These are phyloP conservation scores for Mytilinidion resinicola DNA, from an alignment of 495 filamentous ascomycete species.

Conservation along the genomic window DNA sequence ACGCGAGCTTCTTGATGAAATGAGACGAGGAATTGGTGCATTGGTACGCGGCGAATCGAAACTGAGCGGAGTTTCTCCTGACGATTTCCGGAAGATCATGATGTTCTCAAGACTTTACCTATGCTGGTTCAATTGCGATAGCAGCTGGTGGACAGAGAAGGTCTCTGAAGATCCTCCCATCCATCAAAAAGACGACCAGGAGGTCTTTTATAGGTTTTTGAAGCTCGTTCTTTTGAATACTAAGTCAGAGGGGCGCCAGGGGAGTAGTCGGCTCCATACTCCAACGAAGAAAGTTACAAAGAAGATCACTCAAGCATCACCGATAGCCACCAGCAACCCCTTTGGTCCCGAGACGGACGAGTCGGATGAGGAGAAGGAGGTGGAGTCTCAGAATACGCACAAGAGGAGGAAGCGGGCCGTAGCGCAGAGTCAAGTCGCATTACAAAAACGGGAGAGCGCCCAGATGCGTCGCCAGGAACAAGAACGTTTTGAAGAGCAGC, in stretches of 20 bases:
- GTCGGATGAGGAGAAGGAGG: too few species aligned
- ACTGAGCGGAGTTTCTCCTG: conserved; percentile 8
- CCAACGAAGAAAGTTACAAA: too few species aligned
- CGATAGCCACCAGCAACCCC: too few species aligned
- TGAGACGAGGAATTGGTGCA: conserved; percentile 10
- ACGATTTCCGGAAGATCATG: conserved; percentile 13
- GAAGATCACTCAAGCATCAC: too few species aligned
- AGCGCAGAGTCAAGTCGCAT: conserved; percentile 2
- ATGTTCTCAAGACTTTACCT: conserved; percentile 18
- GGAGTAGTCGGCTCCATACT: too few species aligned
- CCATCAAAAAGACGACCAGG: background rate
- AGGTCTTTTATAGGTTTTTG: background rate
- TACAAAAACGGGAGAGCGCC: conserved; percentile 1
- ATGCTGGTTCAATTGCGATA: conserved; percentile 8
- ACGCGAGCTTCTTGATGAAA: conserved; percentile 13
- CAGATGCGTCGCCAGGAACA: conserved; percentile 1
- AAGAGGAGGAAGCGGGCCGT: conserved; percentile 19
- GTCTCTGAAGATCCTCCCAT: background rate
- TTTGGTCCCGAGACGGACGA: too few species aligned
- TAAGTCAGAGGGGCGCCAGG: background rate
- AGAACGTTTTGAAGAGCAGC: conserved; percentile 41
- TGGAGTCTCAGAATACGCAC: background rate
- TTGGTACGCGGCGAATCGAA: conserved; percentile 7
- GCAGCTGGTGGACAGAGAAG: background rate
- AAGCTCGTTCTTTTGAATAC: background rate